A percentile compares a stretch with the other conserved stretches of the same genome.
Conservation (phyloP, 1,139 yeast genomes). For the Arxiozyma bovina region DNA sequence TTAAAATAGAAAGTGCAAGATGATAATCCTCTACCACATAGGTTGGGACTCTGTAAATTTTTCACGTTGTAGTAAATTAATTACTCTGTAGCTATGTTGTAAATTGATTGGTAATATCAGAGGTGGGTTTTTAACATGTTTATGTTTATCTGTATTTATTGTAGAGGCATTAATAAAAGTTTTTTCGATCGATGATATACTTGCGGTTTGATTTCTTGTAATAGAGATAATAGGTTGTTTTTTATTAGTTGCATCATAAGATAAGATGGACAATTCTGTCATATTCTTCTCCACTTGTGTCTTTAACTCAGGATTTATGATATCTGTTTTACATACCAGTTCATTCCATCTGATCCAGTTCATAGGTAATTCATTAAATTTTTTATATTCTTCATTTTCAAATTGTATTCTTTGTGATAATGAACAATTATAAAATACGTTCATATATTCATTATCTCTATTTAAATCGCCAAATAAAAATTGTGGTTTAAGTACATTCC, state of each 20-base stretch:
- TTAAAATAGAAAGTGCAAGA: no score
- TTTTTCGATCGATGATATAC: no score
- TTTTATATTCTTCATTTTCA: slow-evolving; percentile 37
- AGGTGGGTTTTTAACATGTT: neutral
- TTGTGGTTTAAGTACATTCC: slow-evolving; percentile 24
- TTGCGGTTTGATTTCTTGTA: neutral
- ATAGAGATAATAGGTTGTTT: neutral
- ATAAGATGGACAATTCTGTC: slow-evolving; percentile 11
- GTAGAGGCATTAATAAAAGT: no score
- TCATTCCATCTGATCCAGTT: slow-evolving; percentile 42
- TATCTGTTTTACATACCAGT: slow-evolving; percentile 11
- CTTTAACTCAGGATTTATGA: neutral
- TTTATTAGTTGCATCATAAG: neutral
- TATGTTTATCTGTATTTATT: no score
- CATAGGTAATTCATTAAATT: slow-evolving; percentile 42
- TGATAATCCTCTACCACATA: neutral
- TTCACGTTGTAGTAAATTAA: neutral
- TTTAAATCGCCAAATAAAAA: slow-evolving; percentile 26
- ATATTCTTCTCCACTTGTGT: slow-evolving; percentile 9
- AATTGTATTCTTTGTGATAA: slow-evolving; percentile 24
- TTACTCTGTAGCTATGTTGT: slow-evolving; percentile 9
- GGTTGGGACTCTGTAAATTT: neutral
- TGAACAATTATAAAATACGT: slow-evolving; percentile 4
- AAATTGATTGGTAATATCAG: slow-evolving; percentile 10
- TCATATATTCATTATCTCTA: slow-evolving; percentile 11